These are phyloP conservation scores for Backusella parvicylindrica DNA, from an alignment of 192 early-diverging fungal species.

Conservation along the genomic window DNA sequence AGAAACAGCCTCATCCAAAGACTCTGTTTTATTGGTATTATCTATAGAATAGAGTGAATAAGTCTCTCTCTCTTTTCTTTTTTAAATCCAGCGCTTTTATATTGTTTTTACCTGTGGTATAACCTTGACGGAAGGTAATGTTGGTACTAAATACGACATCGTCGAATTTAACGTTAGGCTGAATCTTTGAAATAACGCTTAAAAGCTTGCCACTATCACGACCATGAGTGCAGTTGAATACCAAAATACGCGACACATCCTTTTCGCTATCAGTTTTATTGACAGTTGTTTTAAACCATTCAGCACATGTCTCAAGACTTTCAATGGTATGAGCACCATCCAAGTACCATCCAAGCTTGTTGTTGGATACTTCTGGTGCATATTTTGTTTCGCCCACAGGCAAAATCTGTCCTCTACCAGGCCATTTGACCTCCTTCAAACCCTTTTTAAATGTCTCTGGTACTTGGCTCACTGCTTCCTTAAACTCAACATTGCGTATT, in stretches of 20 bases:
- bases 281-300: conserved; percentile 44
- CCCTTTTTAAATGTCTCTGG: conserved; percentile 61
- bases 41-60: conserved; percentile 37
- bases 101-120: conserved; percentile 34
- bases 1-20: conserved; percentile 51
- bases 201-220: conserved; percentile 66
- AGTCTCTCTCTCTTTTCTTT: neutral
- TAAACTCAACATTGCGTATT: conserved; percentile 29
- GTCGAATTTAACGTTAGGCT: conserved; percentile 45
- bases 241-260: conserved; percentile 48
- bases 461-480: conserved; percentile 17
- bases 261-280: conserved; percentile 13
- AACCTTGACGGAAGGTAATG: conserved; percentile 42
- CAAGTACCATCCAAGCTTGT: conserved; percentile 67
- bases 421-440: conserved; percentile 69
- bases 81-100: too few relatives aligned
- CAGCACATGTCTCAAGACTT: conserved; percentile 63
- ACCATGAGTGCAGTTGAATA: conserved; percentile 88
- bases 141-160: conserved; percentile 83
- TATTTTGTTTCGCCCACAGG: conserved; percentile 29
- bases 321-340: conserved; percentile 97
- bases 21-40: conserved; percentile 67
- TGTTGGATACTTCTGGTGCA: neutral
- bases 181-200: conserved; percentile 51
- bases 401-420: conserved; percentile 85